Base-by-base conservation (phyloP, 371 early-diverging fungal genomes). In the Mortierella sp. region DNA sequence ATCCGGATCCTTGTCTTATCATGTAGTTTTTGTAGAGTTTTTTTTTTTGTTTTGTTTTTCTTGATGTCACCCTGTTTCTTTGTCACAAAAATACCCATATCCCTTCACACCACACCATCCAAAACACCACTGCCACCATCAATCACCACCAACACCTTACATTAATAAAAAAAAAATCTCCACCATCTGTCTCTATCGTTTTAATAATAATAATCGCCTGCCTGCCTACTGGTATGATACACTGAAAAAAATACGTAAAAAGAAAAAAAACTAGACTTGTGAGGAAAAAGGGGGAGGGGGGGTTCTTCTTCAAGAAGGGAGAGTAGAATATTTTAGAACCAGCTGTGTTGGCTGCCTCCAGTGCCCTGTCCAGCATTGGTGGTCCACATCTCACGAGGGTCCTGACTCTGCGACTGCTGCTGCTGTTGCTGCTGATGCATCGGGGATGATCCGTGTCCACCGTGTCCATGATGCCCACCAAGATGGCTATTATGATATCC, bases 301-400 rank as follows among this genome's bases (percentile, higher is more conserved):
- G 4, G n/a, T n/a, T n/a, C n/a, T 51, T 6, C 16, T 51, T 16
- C 16, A 51, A 51, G 21, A 51, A 51, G 5, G 21, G 18, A 16
- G 4, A 49, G 18, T 1, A 49, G 5, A 18, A 27, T 24, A 8
- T 18, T 58, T 68, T 56, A 85, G 75, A 85, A 85, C 86, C 86
- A 85, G 43, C 77, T 81, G 14, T 81, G 84, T 24, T 80, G 80
- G 54, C 77, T 85, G 41, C 86, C 86, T 16, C 86, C 86, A 27
- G 77, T 81, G 70, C 86, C 86, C n/a, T 84, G 84, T 18, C 83
- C 83, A 4, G 76, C 77, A 54, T 76, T 79, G 7, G 79, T 79
- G 8, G 86, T 81, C 86, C 86, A 85, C 86, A 85, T 85, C 75
- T 85, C 86, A 24, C 86, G 82, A n/a, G 86, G 86, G 54, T 85